Evolutionary conservation across 2,329 filamentous ascomycete species (phyloP).

Genomic region (Calonectria crousiana): DNA sequence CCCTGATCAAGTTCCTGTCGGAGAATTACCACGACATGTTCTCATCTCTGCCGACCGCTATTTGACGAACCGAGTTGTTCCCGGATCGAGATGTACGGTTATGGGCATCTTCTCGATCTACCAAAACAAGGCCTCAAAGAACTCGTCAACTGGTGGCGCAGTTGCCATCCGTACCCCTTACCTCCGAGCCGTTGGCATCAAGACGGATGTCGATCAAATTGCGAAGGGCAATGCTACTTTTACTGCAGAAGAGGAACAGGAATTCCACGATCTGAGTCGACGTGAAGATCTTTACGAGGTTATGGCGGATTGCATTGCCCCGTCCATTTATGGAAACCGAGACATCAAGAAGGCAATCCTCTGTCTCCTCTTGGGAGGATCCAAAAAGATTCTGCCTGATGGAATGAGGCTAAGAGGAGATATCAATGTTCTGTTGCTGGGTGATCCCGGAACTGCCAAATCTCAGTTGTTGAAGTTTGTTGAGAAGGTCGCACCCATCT

Average conservation of each 20-base stretch:
- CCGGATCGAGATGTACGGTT: conserved; percentile 92
- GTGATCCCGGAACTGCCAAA: conserved; percentile 98
- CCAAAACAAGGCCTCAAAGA: conserved; percentile 89
- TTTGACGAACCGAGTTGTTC: conserved; percentile 93
- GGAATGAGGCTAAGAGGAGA: conserved; percentile 98
- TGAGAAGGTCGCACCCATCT: conserved; percentile 94
- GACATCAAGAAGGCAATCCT: conserved; percentile 99
- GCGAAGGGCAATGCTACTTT: conserved; percentile 87
- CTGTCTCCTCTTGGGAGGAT: conserved; percentile 92
- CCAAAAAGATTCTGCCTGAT: conserved; percentile 97
- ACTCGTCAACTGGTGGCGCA: conserved; percentile 78
- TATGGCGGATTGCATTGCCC: conserved; percentile 93
- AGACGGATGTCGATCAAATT: conserved; percentile 89
- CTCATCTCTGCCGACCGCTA: conserved; percentile 97
- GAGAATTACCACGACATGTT: conserved; percentile 94
- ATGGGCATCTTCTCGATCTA: conserved; percentile 99
- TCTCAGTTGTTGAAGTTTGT: conserved; percentile 98
- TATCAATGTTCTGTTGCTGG: conserved; percentile 96
- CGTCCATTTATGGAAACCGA: conserved; percentile 94
- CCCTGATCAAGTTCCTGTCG: conserved; percentile 96
- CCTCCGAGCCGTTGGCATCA: conserved; percentile 90
- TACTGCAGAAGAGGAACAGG: conserved; percentile 95
- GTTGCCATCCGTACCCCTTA: conserved; percentile 98
- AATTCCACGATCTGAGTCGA: conserved; percentile 91
- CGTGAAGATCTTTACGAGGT: conserved; percentile 91